Base-by-base conservation (phyloP, 306 rosid species). In the Cucurbita argyrosperma region DNA sequence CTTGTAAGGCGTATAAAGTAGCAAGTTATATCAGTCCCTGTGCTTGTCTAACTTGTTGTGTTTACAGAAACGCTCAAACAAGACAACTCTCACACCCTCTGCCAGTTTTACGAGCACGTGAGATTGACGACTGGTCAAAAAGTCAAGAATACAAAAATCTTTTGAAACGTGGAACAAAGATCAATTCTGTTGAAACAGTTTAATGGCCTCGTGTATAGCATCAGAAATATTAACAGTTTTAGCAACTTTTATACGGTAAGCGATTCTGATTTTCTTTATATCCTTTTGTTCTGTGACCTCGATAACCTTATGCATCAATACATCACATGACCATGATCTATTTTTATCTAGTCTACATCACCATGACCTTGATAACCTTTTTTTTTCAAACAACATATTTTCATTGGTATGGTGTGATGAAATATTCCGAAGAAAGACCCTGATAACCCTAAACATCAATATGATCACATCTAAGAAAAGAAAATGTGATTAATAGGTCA, bases 81-180 rank as follows among this genome's bases (percentile, higher is more conserved):
- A 89, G 92, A 72, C 96, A 94, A 79, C 91, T 94, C 61, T 91
- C 99, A 56, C 99, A 91, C 75, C 99, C 97, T 64, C 81, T 91
- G 63, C 99, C 95, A 5, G 99, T 91, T 64, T 86, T 94, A 51
- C 95, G 96, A 47, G 99, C 99, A 68, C 96, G 95, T 30, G 97
- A 94, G 82, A 91, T 94, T 73, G 97, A 94, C 79, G 91, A 88
- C 77, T 94, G 99, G 97, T 94, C 99, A 64, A 89, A 87, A 82
- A 84, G 87, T 83, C 76, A 79, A 61, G 91, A 84, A 38, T 94
- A 90, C 26, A 79, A 45, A 81, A 83, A 83, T 63, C 85, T 94
- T 54, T 75, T 91, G 74, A 85, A 80, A 72, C 95, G 87, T 10
- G 97, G 90, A 56, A 68, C 42, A 58, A 83, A 76, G 78, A 70